Evolutionary conservation across 208 protist genomes (phyloP).

Genomic region (Wallacemonas rigidus): DNA sequence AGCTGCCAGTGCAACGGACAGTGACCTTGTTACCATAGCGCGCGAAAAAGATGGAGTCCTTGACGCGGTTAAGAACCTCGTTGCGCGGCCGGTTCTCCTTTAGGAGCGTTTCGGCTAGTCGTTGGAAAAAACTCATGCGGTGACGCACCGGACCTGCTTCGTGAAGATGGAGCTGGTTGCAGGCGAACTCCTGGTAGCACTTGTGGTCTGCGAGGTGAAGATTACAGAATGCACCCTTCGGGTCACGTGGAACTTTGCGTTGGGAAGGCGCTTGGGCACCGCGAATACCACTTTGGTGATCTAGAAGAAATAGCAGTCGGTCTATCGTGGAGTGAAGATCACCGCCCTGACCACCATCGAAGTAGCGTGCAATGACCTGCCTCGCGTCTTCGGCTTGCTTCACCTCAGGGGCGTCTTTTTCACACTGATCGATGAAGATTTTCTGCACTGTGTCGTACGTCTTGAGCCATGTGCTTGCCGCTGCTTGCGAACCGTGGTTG

Average conservation of each 20-base stretch:
- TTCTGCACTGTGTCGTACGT: slow-evolving; percentile 82
- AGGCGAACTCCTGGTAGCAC: slow-evolving; percentile 88
- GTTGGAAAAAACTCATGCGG: slow-evolving; percentile 75
- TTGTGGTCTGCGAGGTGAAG: slow-evolving; percentile 87
- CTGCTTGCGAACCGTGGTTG: slow-evolving; percentile 30
- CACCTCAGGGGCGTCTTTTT: slow-evolving; percentile 35
- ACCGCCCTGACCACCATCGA: slow-evolving; percentile 24
- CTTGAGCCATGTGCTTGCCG: slow-evolving; percentile 61
- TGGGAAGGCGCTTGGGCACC: slow-evolving; percentile 78
- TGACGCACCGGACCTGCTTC: slow-evolving; percentile 79
- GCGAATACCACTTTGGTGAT: slow-evolving; percentile 80
- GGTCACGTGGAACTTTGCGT: slow-evolving; percentile 79
- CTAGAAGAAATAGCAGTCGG: slow-evolving; percentile 63
- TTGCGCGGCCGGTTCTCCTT: slow-evolving; percentile 47
- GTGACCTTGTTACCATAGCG: slow-evolving; percentile 90
- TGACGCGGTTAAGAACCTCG: slow-evolving; percentile 71
- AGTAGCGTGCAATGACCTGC: slow-evolving; percentile 41
- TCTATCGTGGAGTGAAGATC: slow-evolving; percentile 50
- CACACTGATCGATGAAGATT: slow-evolving; percentile 69
- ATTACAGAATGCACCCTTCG: slow-evolving; percentile 89
- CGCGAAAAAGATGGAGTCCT: slow-evolving; percentile 88
- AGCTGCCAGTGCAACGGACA: slow-evolving; percentile 72
- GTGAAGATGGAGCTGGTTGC: slow-evolving; percentile 87
- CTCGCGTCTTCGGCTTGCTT: slow-evolving; percentile 66
- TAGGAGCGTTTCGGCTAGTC: slow-evolving; percentile 67